Conservation (phyloP, 176 grass and related monocot genomes). For the Elymus sibiricus region DNA sequence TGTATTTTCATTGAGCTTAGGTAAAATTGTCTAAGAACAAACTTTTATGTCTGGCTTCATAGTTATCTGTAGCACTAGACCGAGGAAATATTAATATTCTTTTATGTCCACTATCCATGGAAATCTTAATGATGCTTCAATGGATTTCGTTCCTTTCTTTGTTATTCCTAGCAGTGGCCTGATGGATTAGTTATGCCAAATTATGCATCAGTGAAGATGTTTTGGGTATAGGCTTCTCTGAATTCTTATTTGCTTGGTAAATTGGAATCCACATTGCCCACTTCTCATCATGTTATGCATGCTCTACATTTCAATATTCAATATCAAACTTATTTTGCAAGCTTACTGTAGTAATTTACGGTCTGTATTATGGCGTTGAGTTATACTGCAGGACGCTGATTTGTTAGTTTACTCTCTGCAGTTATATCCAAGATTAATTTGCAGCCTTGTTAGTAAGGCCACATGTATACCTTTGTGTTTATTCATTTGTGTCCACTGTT, state of each 20-base stretch:
- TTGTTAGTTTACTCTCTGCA: not conserved
- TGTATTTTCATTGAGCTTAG: conserved; percentile 5
- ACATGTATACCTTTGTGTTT: not conserved
- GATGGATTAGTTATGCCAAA: not conserved
- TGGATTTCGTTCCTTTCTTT: not conserved
- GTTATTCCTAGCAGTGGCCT: not conserved
- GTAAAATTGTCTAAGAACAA: not conserved
- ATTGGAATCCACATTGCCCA: not conserved
- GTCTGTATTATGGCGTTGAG: not conserved
- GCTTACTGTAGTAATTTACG: not conserved
- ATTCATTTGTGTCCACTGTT: not conserved
- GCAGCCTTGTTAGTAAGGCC: not conserved
- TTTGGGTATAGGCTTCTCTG: not conserved
- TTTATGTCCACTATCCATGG: not conserved
- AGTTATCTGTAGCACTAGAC: not conserved
- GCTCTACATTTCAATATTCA: not conserved
- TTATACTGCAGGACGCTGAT: not conserved
- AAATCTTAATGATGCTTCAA: not conserved
- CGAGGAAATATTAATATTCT: not conserved
- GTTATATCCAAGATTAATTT: not conserved
- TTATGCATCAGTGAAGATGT: not conserved
- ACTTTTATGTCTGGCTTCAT: not conserved
- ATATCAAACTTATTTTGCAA: not conserved
- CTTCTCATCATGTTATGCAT: not conserved
- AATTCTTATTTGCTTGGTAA: not conserved